A percentile compares a stretch with the other conserved stretches of the same genome.
These are phyloP conservation scores for Porogramme epimiltina DNA, from an alignment of 1,284 basidiomycete species.

Conservation along the genomic window DNA sequence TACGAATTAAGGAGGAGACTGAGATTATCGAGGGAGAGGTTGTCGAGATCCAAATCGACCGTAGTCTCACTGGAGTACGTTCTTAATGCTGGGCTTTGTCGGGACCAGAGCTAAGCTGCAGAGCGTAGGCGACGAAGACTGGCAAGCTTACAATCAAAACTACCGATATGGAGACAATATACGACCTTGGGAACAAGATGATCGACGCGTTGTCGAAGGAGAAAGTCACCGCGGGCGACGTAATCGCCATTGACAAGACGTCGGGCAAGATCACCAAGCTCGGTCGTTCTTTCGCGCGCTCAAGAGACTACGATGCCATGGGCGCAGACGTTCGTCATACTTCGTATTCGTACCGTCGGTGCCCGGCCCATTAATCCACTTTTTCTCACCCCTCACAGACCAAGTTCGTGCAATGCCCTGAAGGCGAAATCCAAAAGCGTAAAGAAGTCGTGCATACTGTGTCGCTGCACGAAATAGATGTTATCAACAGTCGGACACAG, in stretches of 20 bases:
- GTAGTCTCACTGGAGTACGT: conserved; percentile 93
- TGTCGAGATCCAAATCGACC: conserved; percentile 97
- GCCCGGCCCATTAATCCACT: background rate
- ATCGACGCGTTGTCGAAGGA: conserved; percentile 96
- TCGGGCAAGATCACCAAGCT: conserved; percentile 97
- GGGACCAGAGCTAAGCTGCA: too few species aligned
- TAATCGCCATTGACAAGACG: conserved; percentile 96
- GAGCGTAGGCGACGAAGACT: conserved; percentile 88
- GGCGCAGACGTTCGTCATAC: conserved; percentile 83
- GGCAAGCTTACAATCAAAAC: conserved; percentile 98
- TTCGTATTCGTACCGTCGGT: background rate
- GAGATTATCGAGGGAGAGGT: conserved; percentile 98
- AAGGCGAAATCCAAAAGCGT: conserved; percentile 96
- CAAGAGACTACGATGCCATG: conserved; percentile 98
- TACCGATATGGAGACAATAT: conserved; percentile 99
- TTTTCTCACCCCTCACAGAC: conserved; percentile 56
- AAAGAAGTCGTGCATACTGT: conserved; percentile 98
- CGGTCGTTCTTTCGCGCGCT: conserved; percentile 93
- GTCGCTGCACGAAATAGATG: conserved; percentile 97
- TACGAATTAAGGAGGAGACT: conserved; percentile 96
- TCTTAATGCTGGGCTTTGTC: background rate
- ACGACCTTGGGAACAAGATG: conserved; percentile 99
- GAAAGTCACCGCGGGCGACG: conserved; percentile 95
- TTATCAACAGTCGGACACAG: conserved; percentile 98
- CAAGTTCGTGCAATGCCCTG: conserved; percentile 96